A percentile compares a stretch with the other conserved stretches of the same genome.
Conservation (phyloP, 257 asterid species). For the Nicotiana paniculata region DNA sequence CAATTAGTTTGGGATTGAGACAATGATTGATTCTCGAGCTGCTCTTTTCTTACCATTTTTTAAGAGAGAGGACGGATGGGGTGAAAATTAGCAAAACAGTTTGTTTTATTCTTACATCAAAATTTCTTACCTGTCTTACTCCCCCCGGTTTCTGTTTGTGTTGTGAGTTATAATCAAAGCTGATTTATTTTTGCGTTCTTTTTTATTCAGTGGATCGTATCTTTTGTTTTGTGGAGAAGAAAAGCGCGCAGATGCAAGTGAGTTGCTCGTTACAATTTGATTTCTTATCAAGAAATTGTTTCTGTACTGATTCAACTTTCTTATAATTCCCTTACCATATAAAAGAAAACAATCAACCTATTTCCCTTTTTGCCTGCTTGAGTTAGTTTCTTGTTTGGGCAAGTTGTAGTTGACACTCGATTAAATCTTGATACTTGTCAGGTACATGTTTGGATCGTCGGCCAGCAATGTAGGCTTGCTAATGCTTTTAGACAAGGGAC, state of each 20-base stretch:
- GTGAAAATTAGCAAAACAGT: not conserved
- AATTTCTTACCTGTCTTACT: not conserved
- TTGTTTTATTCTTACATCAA: not conserved
- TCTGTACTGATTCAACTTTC: not conserved
- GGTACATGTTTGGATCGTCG: slow-evolving; percentile 18
- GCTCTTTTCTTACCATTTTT: too few relatives aligned
- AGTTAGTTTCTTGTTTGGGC: not conserved
- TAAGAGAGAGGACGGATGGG: not conserved
- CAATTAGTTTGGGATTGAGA: too few relatives aligned
- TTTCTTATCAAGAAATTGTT: slow-evolving; percentile 4
- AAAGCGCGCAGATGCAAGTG: slow-evolving; percentile 77
- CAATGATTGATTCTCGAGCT: too few relatives aligned
- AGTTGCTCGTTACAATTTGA: slow-evolving; percentile 18
- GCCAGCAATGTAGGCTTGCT: slow-evolving; percentile 18
- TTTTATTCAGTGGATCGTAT: slow-evolving; percentile 63
- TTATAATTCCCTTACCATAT: not conserved
- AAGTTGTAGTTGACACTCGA: not conserved
- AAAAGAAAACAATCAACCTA: not conserved
- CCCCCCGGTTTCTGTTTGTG: not conserved
- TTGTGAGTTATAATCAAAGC: not conserved
- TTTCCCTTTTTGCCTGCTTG: not conserved
- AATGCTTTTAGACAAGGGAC: slow-evolving; percentile 23
- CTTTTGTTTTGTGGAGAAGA: slow-evolving; percentile 70
- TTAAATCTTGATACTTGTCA: slow-evolving; percentile 6
- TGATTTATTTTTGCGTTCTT: slow-evolving; percentile 21